Base-by-base conservation (phyloP, 352 stramenopile genomes). In the Phytopythium chamaehyphon region DNA sequence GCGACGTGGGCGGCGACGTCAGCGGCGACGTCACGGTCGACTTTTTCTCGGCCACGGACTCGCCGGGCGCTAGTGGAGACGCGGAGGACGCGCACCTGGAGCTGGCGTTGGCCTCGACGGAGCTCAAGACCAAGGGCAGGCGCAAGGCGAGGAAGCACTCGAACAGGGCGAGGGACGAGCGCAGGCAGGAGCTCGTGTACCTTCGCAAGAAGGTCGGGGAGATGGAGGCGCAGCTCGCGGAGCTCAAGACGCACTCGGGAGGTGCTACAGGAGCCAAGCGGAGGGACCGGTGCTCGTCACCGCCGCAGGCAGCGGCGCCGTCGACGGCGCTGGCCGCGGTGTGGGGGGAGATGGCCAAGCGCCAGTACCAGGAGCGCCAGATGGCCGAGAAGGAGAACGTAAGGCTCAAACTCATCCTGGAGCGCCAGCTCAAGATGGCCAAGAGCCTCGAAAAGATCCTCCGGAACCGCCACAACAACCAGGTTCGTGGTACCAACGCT, bases 361-460 rank as follows among this genome's bases (percentile, higher is more conserved):
- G 64, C 9, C 69, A 83, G 42, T 61, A 60, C 1, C 35, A 57
- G 10, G 69, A 79, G 44, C 57, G 63, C 8, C 58, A 72, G 51
- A 69, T 71, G 36, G 56, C 66, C 18, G 69, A 82, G 56, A 63
- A 57, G 15, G 69, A 83, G 44, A 81, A 83, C 35, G 57, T 75
- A 39, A 60, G 64, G 19, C 64, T 86, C 0, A 74, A 71, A 33
- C 36, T 69, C 19, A 63, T 77, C 28, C 47, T 83, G 21, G 69
- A 86, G 46, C 70, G 71, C 31, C 66, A 80, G 57, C 73, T 75
- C 53, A 76, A 75, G 54, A 51, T 76, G 53, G 64, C 57, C 47
- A 74, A 73, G 38, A 71, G 56, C 9, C 61, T 76, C 21, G 64
- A 75, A 59, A 62, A 53, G 36, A 63, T 72, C 26, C 51, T 77